These are phyloP conservation scores for Boletus tomentosulus DNA, from an alignment of 768 basidiomycete genomes.

Conservation along the genomic window DNA sequence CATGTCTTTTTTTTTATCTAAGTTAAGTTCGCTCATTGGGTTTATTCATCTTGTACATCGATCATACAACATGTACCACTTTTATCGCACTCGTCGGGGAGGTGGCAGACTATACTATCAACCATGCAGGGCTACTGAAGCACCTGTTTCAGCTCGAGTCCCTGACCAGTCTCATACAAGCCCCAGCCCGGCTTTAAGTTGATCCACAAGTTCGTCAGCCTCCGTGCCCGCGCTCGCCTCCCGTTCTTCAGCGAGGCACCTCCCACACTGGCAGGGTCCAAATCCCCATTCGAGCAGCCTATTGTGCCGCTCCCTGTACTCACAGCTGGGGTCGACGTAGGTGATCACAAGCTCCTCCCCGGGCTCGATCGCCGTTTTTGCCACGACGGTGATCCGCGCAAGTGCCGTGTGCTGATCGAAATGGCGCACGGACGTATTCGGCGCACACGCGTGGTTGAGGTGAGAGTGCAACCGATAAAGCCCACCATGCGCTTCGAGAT, in stretches of 20 bases:
- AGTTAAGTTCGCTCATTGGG: constrained; percentile 12
- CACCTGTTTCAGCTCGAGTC: background rate
- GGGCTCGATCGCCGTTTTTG: constrained; percentile 53
- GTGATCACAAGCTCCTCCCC: constrained; percentile 77
- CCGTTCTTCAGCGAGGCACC: constrained; percentile 60
- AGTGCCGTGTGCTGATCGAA: constrained; percentile 65
- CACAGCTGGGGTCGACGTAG: constrained; percentile 65
- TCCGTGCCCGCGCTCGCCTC: constrained; percentile 16
- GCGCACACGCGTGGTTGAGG: constrained; percentile 79
- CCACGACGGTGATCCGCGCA: constrained; percentile 71
- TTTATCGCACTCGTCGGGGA: background rate
- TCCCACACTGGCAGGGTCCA: constrained; percentile 59
- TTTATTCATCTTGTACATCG: constrained; percentile 11
- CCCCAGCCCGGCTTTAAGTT: constrained; percentile 64
- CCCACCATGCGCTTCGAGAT: constrained; percentile 83
- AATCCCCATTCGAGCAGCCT: constrained; percentile 73
- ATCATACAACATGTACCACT: constrained; percentile 6
- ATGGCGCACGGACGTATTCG: constrained; percentile 77
- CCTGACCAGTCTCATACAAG: constrained; percentile 30
- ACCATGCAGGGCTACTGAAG: too few species aligned
- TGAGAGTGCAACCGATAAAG: constrained; percentile 84
- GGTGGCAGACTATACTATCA: too few species aligned
- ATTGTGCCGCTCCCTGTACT: constrained; percentile 40
- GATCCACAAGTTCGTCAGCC: constrained; percentile 49
- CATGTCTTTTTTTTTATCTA: constrained; percentile 1